phyloP scores from a whole-genome alignment of 2,329 filamentous ascomycete genomes.

The Bimuria novae-zelandiae region DNA sequence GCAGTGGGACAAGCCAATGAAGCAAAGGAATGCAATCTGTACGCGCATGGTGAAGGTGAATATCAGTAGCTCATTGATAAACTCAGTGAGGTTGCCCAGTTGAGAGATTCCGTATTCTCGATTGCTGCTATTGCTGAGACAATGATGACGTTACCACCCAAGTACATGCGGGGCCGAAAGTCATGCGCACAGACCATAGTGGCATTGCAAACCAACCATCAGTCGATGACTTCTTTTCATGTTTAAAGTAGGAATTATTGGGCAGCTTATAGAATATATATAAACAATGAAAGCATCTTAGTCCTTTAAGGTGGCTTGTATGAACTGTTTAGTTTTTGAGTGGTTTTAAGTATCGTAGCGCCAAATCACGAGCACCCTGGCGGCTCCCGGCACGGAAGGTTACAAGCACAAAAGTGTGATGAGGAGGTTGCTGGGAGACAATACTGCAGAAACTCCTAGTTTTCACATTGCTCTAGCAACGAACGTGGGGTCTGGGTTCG shows the following conservation, averaged over 20 bases:
- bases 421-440: neutral
- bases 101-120: neutral
- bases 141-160: conserved; percentile 10
- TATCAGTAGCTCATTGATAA: neutral
- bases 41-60: conserved; percentile 2
- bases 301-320: too few relatives aligned
- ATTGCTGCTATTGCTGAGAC: neutral
- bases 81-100: neutral
- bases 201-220: too few relatives aligned
- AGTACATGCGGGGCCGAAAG: conserved; percentile 3
- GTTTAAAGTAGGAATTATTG: too few relatives aligned
- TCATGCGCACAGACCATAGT: conserved; percentile 6
- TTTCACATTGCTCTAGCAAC: neutral
- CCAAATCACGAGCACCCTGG: too few relatives aligned
- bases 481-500: neutral
- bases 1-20: conserved; percentile 10
- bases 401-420: too few relatives aligned
- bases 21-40: neutral
- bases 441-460: neutral
- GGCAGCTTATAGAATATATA: too few relatives aligned
- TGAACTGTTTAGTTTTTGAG: too few relatives aligned
- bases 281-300: too few relatives aligned
- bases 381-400: too few relatives aligned
- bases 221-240: neutral
- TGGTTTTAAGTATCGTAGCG: too few relatives aligned